A percentile compares a stretch with the other conserved stretches of the same genome.
These are phyloP conservation scores for Heliocybe sulcata DNA, from an alignment of 1,284 basidiomycete species.

Conservation along the genomic window DNA sequence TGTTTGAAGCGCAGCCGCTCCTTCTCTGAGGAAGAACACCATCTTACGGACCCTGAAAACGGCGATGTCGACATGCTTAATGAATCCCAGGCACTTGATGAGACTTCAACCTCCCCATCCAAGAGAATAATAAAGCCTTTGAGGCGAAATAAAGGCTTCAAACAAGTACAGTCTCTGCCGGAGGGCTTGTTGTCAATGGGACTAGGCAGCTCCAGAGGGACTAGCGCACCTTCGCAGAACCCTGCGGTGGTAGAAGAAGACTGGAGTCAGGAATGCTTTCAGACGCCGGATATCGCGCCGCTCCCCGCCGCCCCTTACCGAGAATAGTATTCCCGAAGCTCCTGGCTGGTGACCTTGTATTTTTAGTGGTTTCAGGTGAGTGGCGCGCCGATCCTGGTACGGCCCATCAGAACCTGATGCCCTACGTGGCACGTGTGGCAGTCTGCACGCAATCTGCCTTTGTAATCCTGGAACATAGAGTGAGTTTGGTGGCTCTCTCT, in stretches of 20 bases:
- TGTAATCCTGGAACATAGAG: no score
- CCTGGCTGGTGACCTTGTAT: neutral
- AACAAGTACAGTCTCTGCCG: neutral
- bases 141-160: neutral
- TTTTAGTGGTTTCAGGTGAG: neutral
- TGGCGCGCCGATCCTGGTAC: neutral
- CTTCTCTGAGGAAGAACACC: conserved; percentile 14
- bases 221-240: neutral
- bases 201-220: neutral
- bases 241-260: neutral
- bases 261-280: neutral
- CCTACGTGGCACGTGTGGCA: no score
- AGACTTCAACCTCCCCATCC: neutral
- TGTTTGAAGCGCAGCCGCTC: conserved; percentile 25
- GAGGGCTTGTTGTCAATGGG: neutral
- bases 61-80: conserved; percentile 9
- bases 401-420: no score
- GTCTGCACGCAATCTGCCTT: no score
- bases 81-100: conserved; percentile 7
- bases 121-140: neutral
- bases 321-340: neutral
- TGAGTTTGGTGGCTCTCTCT: no score
- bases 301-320: neutral
- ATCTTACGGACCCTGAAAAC: conserved; percentile 17
- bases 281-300: neutral